These are phyloP conservation scores for Neonectria faginata DNA, from an alignment of 2,329 filamentous ascomycete genomes.

Conservation along the genomic window DNA sequence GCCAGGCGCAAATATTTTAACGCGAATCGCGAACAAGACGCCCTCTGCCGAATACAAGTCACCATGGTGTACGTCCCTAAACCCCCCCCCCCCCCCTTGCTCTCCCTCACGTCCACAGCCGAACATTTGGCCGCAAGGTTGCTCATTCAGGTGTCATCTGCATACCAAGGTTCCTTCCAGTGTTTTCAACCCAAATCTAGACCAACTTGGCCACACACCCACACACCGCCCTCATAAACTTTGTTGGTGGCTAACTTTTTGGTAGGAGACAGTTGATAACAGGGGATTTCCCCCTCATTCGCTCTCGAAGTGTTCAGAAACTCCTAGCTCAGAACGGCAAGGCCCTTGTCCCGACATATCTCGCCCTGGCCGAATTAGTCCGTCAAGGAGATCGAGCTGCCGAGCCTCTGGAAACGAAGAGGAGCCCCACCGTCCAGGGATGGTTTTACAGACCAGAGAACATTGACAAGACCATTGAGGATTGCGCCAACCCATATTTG, in stretches of 20 bases:
- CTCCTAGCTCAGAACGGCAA: constrained; percentile 27
- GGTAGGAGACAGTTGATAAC: constrained; percentile 36
- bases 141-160: not conserved
- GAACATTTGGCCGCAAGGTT: constrained; percentile 4
- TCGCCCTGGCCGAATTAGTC: constrained; percentile 28
- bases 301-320: constrained; percentile 22
- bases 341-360: constrained; percentile 35
- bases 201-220: not conserved
- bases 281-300: constrained; percentile 41
- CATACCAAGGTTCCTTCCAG: constrained; percentile 2
- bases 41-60: not conserved
- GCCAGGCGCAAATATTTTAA: constrained; percentile 32
- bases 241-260: constrained; percentile 22
- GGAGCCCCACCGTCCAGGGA: constrained; percentile 11
- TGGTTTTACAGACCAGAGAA: constrained; percentile 20
- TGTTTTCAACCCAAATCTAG: not conserved
- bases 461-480: constrained; percentile 22
- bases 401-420: constrained; percentile 27
- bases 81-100: too few species aligned
- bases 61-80: constrained; percentile 28
- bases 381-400: not conserved
- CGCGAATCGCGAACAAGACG: constrained; percentile 1
- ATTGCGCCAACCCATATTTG: not conserved
- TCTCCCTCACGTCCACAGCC: not conserved
- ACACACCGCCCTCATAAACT: not conserved